These are phyloP conservation scores for Salvia splendens DNA, from an alignment of 257 asterid genomes.

Conservation along the genomic window DNA sequence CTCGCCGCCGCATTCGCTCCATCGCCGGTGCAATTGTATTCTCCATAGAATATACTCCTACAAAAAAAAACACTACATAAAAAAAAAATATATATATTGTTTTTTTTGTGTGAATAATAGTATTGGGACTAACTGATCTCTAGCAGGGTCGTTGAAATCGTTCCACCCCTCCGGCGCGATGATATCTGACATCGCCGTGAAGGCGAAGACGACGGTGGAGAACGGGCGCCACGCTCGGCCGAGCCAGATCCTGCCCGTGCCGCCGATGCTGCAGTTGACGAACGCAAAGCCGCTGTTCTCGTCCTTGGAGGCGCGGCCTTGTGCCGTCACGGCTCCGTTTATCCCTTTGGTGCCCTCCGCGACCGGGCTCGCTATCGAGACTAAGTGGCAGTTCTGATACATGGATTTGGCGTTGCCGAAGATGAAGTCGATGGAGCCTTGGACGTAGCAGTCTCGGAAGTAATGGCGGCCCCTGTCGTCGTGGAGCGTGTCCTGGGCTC, in stretches of 20 bases:
- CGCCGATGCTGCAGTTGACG: conserved; percentile 72
- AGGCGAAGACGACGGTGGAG: conserved; percentile 74
- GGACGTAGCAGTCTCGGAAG: conserved; percentile 86
- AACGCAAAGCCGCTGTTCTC: conserved; percentile 84
- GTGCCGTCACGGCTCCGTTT: conserved; percentile 85
- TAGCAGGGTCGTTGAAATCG: conserved; percentile 80
- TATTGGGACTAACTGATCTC: conserved; percentile 66
- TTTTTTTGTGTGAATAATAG: too few relatives aligned
- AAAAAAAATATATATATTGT: too few relatives aligned
- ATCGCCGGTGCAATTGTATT: conserved; percentile 73
- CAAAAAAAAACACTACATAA: background rate
- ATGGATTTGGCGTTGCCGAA: conserved; percentile 85
- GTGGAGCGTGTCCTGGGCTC: conserved; percentile 91
- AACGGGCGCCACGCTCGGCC: conserved; percentile 97
- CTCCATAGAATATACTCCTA: conserved; percentile 82
- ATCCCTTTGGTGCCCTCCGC: conserved; percentile 47
- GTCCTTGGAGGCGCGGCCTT: conserved; percentile 77
- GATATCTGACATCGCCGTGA: conserved; percentile 70
- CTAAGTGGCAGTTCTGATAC: conserved; percentile 71
- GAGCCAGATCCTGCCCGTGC: conserved; percentile 86
- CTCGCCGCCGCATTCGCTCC: conserved; percentile 69
- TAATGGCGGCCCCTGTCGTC: conserved; percentile 94
- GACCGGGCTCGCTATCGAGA: conserved; percentile 81
- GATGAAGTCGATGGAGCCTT: conserved; percentile 93
- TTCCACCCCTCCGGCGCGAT: conserved; percentile 92